Evolutionary conservation across 495 filamentous ascomycete genomes (phyloP).

Genomic region (Delitschia confertaspora): DNA sequence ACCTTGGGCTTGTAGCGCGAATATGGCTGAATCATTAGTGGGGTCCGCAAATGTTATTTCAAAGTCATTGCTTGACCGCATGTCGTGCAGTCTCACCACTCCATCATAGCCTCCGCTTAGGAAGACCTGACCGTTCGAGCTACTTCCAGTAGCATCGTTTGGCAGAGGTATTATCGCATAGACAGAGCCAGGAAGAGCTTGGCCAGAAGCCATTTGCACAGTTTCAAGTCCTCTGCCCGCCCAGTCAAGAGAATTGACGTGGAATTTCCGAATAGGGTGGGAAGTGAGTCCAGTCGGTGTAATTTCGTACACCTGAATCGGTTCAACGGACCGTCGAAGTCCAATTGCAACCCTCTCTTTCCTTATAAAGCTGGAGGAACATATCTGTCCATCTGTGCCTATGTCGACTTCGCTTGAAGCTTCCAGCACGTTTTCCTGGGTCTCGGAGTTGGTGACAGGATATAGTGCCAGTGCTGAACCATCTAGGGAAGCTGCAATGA

Average conservation of each 20-base stretch:
- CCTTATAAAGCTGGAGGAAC: slow-evolving; percentile 45
- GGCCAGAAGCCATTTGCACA: slow-evolving; percentile 4
- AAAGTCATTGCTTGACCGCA: slow-evolving; percentile 45
- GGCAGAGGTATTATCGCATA: slow-evolving; percentile 48
- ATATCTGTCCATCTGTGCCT: slow-evolving; percentile 36
- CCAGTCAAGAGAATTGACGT: slow-evolving; percentile 31
- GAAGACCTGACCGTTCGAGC: slow-evolving; percentile 43
- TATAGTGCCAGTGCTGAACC: slow-evolving; percentile 35
- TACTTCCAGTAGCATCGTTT: slow-evolving; percentile 25
- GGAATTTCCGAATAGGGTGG: slow-evolving; percentile 34
- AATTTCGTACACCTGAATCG: slow-evolving; percentile 45
- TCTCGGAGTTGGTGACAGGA: slow-evolving; percentile 32
- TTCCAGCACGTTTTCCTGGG: no score
- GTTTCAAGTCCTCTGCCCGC: slow-evolving; percentile 4
- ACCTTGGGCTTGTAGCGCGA: slow-evolving; percentile 50
- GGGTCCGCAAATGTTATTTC: slow-evolving; percentile 47
- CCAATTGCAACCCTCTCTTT: slow-evolving; percentile 43
- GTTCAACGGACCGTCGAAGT: slow-evolving; percentile 38
- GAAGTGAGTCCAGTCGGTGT: slow-evolving; percentile 35
- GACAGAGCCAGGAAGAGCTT: slow-evolving; percentile 32
- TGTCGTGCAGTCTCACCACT: slow-evolving; percentile 56
- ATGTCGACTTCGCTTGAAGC: no score
- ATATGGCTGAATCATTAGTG: slow-evolving; percentile 48
- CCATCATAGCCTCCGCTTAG: slow-evolving; percentile 56
- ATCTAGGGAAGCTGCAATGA: slow-evolving; percentile 28